phyloP scores from a whole-genome alignment of 176 grass and related monocot species.

The Metroxylon sagu region DNA sequence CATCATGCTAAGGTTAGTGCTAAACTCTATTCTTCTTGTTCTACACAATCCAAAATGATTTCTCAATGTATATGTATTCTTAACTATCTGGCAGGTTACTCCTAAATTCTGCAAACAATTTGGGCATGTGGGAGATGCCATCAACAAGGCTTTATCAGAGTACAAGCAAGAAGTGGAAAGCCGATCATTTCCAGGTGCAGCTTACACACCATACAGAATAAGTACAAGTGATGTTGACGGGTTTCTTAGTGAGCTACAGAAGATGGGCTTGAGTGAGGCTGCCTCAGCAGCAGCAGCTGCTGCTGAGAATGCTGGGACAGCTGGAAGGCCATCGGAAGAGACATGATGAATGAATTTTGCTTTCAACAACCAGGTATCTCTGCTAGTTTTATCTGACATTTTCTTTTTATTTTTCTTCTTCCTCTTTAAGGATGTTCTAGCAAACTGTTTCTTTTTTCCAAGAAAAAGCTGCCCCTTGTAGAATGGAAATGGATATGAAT shows the following conservation, averaged over 20 bases:
- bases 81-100: slow-evolving; percentile 41
- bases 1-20: slow-evolving; percentile 74
- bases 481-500: too few species aligned
- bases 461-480: too few species aligned
- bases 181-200: slow-evolving; percentile 51
- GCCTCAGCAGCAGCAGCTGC: slow-evolving; percentile 61
- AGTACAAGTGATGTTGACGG: slow-evolving; percentile 47
- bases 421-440: too few species aligned
- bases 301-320: slow-evolving; percentile 32
- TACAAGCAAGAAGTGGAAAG: slow-evolving; percentile 83
- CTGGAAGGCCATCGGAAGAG: slow-evolving; percentile 12
- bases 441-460: too few species aligned
- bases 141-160: slow-evolving; percentile 57
- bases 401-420: too few species aligned
- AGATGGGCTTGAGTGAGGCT: slow-evolving; percentile 63
- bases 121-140: slow-evolving; percentile 46
- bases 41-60: neutral
- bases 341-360: slow-evolving; percentile 14
- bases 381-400: too few species aligned
- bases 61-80: neutral
- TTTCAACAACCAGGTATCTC: neutral
- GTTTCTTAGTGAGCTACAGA: slow-evolving; percentile 56
- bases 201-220: slow-evolving; percentile 63
- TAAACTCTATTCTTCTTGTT: neutral
- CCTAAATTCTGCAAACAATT: slow-evolving; percentile 93